Conservation (phyloP, 192 early-diverging fungal species). For the Backusella sp. region DNA sequence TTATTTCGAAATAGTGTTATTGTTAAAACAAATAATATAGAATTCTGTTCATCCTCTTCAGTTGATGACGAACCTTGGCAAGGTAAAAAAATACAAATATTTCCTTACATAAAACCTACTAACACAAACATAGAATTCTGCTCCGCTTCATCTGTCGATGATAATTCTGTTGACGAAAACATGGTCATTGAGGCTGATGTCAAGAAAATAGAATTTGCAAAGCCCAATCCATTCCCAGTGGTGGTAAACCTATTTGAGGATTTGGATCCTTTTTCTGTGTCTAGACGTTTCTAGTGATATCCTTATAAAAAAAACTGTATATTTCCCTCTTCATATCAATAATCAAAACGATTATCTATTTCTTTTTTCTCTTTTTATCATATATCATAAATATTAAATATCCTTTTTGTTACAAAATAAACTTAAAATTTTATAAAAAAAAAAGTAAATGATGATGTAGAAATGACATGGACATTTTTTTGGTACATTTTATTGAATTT, state of each 20-base stretch:
- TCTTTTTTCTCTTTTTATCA: background rate
- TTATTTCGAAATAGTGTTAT: background rate
- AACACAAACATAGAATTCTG: background rate
- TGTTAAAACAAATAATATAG: background rate
- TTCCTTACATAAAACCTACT: background rate
- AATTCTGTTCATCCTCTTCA: slow-evolving; percentile 5
- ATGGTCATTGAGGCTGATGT: background rate
- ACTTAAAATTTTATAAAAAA: background rate
- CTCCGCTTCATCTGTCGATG: background rate
- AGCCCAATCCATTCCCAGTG: background rate
- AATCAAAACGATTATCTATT: background rate
- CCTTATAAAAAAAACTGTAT: background rate
- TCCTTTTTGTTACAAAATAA: background rate
- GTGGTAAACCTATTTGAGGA: background rate
- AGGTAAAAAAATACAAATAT: background rate
- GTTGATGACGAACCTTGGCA: background rate
- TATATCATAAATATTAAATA: background rate
- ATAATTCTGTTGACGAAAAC: slow-evolving; percentile 2
- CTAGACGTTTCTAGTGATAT: background rate
- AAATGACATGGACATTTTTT: too few relatives aligned
- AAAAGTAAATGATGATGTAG: too few relatives aligned
- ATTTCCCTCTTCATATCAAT: background rate
- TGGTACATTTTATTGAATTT: too few relatives aligned
- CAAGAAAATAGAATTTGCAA: background rate
- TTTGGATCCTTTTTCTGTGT: slow-evolving; percentile 5